A percentile compares a stretch with the other conserved stretches of the same genome.
Evolutionary conservation across 176 grass and related monocot species (phyloP).

Genomic region (Oryza australiensis): DNA sequence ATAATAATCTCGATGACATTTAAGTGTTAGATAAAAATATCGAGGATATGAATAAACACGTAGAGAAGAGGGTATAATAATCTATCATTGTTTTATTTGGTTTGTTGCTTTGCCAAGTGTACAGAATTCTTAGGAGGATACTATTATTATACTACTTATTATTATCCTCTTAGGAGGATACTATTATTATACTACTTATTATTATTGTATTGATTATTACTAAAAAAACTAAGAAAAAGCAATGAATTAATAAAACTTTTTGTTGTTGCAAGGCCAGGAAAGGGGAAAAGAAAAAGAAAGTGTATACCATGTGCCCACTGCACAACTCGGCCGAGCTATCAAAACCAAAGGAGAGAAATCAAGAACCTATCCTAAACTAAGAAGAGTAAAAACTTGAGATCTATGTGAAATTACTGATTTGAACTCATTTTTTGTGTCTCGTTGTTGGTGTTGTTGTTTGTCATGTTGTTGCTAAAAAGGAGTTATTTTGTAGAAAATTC

Average conservation of each 20-base stretch:
- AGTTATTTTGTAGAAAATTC: no score
- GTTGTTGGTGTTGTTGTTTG: no score
- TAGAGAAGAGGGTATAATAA: slow-evolving; percentile 1
- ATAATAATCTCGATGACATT: no score
- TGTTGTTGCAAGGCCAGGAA: no score
- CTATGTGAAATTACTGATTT: no score
- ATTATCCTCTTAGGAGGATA: neutral
- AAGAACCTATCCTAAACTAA: slow-evolving; percentile 30
- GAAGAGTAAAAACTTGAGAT: no score
- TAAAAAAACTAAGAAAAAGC: slow-evolving; percentile 14
- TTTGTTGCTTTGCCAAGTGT: neutral
- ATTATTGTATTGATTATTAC: slow-evolving; percentile 22
- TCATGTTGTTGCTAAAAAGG: no score
- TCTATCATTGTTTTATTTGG: slow-evolving; percentile 1
- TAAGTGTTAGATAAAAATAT: neutral
- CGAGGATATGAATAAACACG: neutral
- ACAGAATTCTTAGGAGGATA: no score
- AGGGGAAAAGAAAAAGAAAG: slow-evolving; percentile 17
- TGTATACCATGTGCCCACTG: slow-evolving; percentile 25
- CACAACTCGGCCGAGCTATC: neutral
- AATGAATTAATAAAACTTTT: slow-evolving; percentile 47
- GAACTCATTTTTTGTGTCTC: no score
- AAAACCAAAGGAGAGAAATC: slow-evolving; percentile 12
- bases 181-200: slow-evolving; percentile 28
- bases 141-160: no score